phyloP scores from a whole-genome alignment of 441 rosid genomes.

The Flueggea neowawraea region DNA sequence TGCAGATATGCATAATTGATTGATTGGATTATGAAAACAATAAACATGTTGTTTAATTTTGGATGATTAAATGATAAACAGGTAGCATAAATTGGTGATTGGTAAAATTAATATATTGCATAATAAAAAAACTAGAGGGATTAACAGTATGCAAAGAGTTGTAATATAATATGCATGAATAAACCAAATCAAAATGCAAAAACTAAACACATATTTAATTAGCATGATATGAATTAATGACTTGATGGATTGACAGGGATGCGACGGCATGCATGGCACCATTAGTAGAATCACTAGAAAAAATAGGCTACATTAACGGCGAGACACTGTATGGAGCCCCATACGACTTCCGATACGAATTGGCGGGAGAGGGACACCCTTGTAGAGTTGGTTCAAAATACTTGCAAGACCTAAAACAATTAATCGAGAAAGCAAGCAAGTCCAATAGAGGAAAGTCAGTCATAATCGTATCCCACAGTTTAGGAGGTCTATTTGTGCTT shows the following conservation, averaged over 20 bases:
- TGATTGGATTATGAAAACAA: too few species aligned
- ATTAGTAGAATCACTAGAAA: conserved; percentile 55
- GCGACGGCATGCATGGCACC: conserved; percentile 66
- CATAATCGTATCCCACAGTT: conserved; percentile 69
- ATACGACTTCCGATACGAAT: conserved; percentile 77
- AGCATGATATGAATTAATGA: neutral
- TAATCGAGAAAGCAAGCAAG: conserved; percentile 58
- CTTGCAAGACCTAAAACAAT: conserved; percentile 47
- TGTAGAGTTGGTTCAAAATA: conserved; percentile 59
- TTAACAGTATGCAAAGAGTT: too few species aligned
- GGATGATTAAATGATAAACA: too few species aligned
- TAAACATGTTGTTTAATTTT: too few species aligned
- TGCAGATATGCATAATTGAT: too few species aligned
- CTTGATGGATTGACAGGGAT: conserved; percentile 31
- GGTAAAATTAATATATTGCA: too few species aligned
- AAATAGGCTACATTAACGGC: conserved; percentile 52
- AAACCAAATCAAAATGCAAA: too few species aligned
- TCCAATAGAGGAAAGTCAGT: conserved; percentile 62
- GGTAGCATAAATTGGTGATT: too few species aligned
- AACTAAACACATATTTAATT: too few species aligned
- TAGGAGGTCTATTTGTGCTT: conserved; percentile 71
- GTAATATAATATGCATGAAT: too few species aligned
- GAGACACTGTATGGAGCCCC: conserved; percentile 76
- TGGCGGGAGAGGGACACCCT: conserved; percentile 67
- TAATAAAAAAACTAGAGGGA: too few species aligned